Conservation (phyloP, 495 filamentous ascomycete species). For the Podospora appendiculata region DNA sequence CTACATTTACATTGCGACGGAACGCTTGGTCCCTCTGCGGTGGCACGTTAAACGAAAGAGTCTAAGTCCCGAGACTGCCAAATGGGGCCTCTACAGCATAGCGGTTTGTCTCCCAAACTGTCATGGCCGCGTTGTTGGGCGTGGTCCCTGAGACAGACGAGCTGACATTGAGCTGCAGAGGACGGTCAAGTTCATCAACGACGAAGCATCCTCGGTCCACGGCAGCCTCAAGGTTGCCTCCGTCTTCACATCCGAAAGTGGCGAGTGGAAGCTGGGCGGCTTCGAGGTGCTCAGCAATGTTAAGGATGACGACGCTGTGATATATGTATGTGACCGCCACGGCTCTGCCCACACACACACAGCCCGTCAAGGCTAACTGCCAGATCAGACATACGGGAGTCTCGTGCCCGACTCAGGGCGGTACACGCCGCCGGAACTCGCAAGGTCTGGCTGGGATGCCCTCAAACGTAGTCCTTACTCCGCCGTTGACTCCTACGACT, state of each 20-base stretch:
- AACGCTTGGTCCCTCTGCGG: conserved; percentile 72
- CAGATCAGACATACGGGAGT: conserved; percentile 66
- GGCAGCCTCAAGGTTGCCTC: conserved; percentile 78
- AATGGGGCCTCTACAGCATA: conserved; percentile 86
- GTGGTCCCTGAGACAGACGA: background rate
- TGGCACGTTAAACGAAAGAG: conserved; percentile 84
- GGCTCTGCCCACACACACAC: background rate
- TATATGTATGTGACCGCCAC: conserved; percentile 59
- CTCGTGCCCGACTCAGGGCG: conserved; percentile 73
- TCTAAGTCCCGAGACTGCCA: conserved; percentile 78
- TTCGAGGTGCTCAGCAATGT: conserved; percentile 91
- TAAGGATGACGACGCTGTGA: conserved; percentile 87
- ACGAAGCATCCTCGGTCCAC: conserved; percentile 84
- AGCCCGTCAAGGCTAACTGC: conserved; percentile 3
- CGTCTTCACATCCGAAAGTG: conserved; percentile 86
- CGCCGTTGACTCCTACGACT: conserved; percentile 80
- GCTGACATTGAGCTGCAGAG: conserved; percentile 42
- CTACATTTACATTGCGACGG: conserved; percentile 92
- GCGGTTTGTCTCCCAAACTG: conserved; percentile 50
- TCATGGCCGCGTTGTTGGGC: too few species aligned
- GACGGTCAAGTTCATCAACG: conserved; percentile 92
- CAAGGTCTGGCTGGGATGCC: conserved; percentile 77
- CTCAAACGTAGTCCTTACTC: conserved; percentile 76
- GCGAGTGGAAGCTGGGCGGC: conserved; percentile 93
- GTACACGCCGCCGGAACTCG: conserved; percentile 80